A percentile compares a stretch with the other conserved stretches of the same genome.
Evolutionary conservation across 139 green algal species (phyloP).

Genomic region (Trebouxia sp.): DNA sequence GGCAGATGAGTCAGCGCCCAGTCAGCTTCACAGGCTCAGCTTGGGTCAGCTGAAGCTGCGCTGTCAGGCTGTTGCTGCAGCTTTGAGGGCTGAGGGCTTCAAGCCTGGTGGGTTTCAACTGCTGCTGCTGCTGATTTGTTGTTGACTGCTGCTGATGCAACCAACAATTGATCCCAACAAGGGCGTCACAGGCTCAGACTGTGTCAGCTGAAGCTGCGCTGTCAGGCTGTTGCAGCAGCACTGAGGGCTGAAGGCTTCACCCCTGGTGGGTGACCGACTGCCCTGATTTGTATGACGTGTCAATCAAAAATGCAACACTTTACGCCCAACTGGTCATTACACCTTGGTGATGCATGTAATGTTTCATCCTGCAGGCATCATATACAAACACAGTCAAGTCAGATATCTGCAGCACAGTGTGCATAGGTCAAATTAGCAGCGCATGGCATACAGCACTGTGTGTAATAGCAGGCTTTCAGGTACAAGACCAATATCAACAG

Average conservation of each 20-base stretch:
- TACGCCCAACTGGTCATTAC: too few species aligned
- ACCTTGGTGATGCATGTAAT: too few species aligned
- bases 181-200: background rate
- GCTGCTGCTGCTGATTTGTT: too few species aligned
- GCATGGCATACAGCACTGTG: background rate
- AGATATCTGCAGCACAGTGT: too few species aligned
- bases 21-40: constrained; percentile 49
- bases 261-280: too few species aligned
- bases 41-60: constrained; percentile 50
- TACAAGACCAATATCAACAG: background rate
- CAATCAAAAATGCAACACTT: too few species aligned
- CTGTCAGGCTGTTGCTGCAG: constrained; percentile 45
- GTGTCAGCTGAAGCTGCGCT: background rate
- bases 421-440: too few species aligned
- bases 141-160: background rate
- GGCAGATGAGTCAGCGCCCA: constrained; percentile 63
- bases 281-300: too few species aligned
- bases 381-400: too few species aligned
- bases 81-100: constrained; percentile 33
- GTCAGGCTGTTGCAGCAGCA: too few species aligned
- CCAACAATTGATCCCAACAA: background rate
- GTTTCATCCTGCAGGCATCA: too few species aligned
- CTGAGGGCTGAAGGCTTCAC: too few species aligned
- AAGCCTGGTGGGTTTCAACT: constrained; percentile 11
- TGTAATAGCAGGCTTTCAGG: background rate